Evolutionary conservation across 805 yeast genomes (phyloP), one percentile per base, ranked within the genome.

Genomic region (Saturnispora galanensis): DNA sequence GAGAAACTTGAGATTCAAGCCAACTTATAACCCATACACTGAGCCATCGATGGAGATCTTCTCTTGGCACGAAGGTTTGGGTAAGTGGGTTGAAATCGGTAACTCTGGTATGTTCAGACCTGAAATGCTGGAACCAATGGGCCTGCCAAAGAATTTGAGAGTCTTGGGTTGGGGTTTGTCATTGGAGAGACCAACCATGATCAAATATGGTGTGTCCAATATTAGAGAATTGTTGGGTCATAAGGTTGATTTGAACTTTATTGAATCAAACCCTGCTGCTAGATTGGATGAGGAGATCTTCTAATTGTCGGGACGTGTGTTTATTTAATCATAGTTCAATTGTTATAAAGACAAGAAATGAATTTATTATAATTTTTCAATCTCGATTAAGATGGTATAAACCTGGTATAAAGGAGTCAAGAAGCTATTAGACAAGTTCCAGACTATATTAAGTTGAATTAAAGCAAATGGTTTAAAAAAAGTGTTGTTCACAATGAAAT

Each of bases 91-190:
- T 51, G 99, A 93, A 73, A 90, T 93, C 59, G 99, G 99, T 66
- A 93, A 93, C 74, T 88, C 97, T 15, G 99, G 99, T 65, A 84
- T 93, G 96, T 93, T 93, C 76, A 81, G 99, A 69, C 98, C 99
- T 11, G 99, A 93, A 70, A 93, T 93, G 99, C 74, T 94, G 63
- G 96, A 88, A 69, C 71, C 96, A 38, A 90, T 93, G 97, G 99
- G 99, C 31, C 76, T 93, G 59, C 98, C 98, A 48, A 81, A 81
- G 70, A 84, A 86, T 62, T 67, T 94, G 70, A 77, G 97, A 64
- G 97, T 90, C 10, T 76, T 88, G 53, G 99, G 99, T 50, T 93
- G 95, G 88, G 99, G 99, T 59, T 73, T 93, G 57, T 84, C 95
- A 18, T 74, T 93, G 63, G 99, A 93, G 69, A 82, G 99, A 70